Base-by-base conservation (phyloP, 441 rosid genomes). In the Erodium trifolium region DNA sequence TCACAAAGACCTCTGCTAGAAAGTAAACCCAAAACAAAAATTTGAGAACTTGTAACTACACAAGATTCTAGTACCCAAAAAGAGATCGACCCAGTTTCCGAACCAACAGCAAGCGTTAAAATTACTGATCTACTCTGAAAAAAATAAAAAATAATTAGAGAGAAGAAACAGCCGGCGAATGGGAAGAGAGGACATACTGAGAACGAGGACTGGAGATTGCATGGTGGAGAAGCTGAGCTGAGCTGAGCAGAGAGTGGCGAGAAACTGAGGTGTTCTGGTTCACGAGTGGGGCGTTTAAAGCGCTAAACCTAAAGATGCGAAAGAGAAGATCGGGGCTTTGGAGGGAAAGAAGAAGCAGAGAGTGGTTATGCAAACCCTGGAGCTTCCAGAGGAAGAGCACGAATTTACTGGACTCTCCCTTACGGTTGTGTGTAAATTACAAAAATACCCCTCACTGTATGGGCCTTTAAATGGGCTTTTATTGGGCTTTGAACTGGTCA, bases 151-250 rank as follows among this genome's bases (percentile, higher is more conserved):
- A 59, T 7, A n/a, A n/a, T 18, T 18, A 18, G 0, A 8, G 12
- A 8, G 12, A 59, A 17, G 18, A 2, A 12, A 12, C 29, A 7
- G 63, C 31, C 49, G 29, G 63, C 12, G 29, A 10, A 59, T 29
- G 29, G 11, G 63, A 59, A 59, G 29, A 59, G 31, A 18, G 31
- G 17, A 19, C 63, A 7, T 59, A 59, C 63, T 59, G 63, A 59
- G 63, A 10, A 59, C 63, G 63, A 59, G 63, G 18, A 59, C 63
- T 23, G 63, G 63, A 11, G 63, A 19, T 59, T 59, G 63, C 63
- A 59, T 59, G 12, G 63, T 59, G 63, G 27, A 59, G 0, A 29
- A 59, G 29, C 63, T 59, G 49, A 43, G 49, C 49, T 9, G 49
- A 43, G 49, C 27, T 2, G 27, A 23, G 27, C 27, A 23, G 27